Conservation (phyloP, 1,284 basidiomycete species). For the Gymnopus androsaceus region DNA sequence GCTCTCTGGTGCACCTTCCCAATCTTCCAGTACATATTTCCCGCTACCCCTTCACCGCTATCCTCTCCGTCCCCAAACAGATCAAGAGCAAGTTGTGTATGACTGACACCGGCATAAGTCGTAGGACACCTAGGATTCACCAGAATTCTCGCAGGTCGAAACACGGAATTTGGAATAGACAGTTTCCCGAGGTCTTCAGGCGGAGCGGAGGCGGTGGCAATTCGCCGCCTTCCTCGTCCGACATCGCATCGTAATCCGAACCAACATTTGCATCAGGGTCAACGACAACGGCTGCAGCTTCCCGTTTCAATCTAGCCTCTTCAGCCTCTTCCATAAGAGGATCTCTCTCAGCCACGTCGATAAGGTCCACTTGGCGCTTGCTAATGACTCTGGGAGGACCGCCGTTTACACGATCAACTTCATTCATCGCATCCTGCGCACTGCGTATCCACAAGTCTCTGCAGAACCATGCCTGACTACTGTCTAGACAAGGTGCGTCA, state of each 20-base stretch:
- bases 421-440: conserved; percentile 72
- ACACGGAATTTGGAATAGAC: conserved; percentile 85
- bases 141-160: conserved; percentile 84
- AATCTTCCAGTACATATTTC: conserved; percentile 88
- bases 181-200: conserved; percentile 44
- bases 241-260: conserved; percentile 88
- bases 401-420: conserved; percentile 42
- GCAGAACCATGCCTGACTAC: conserved; percentile 94
- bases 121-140: conserved; percentile 95
- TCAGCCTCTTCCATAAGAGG: conserved; percentile 35
- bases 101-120: conserved; percentile 93
- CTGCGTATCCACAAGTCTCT: conserved; percentile 88
- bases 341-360: conserved; percentile 39
- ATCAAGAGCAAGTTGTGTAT: conserved; percentile 89
- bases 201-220: conserved; percentile 41
- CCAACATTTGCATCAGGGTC: conserved; percentile 81
- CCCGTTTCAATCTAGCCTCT: conserved; percentile 32
- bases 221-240: conserved; percentile 57
- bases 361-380: conserved; percentile 19
- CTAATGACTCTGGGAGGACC: conserved; percentile 17
- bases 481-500: conserved; percentile 88
- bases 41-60: conserved; percentile 45
- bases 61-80: conserved; percentile 82
- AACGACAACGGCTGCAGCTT: conserved; percentile 33
- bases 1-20: conserved; percentile 91